These are phyloP conservation scores for Aphanocladium album DNA, from an alignment of 2,329 filamentous ascomycete species.

Conservation along the genomic window DNA sequence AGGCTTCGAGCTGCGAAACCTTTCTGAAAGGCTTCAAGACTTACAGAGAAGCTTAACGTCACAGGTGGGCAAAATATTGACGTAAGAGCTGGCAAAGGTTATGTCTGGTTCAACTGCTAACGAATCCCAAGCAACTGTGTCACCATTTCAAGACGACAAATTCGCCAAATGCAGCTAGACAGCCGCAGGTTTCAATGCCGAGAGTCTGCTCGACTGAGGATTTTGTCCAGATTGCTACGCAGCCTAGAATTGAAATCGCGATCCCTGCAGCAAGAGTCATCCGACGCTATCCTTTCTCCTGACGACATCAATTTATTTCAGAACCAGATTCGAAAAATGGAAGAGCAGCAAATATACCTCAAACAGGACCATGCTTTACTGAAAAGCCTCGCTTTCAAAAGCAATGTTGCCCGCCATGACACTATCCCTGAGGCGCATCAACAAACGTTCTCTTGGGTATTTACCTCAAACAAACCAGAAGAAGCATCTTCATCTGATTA, in stretches of 20 bases:
- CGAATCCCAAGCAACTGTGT: not conserved
- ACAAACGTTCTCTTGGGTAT: constrained; percentile 13
- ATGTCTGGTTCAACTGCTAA: not conserved
- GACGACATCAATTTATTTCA: not conserved
- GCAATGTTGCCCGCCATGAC: constrained; percentile 3
- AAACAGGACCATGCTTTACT: not conserved
- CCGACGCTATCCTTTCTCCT: not conserved
- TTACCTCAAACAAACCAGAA: not conserved
- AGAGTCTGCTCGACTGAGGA: not conserved
- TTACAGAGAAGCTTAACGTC: not conserved
- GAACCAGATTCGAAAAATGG: not conserved
- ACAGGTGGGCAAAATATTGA: not conserved
- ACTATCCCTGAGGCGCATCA: constrained; percentile 11
- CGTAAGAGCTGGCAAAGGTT: not conserved
- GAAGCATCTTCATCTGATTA: not conserved
- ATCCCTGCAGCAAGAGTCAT: not conserved
- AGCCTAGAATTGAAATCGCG: not conserved
- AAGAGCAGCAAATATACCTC: not conserved
- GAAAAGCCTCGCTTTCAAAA: not conserved
- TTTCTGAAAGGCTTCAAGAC: not conserved
- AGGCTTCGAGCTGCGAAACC: not conserved
- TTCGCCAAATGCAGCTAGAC: constrained; percentile 4
- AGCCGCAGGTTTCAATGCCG: not conserved
- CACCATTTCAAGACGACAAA: not conserved
- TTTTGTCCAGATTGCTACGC: not conserved